Conservation (phyloP, 345 rosid species). For the Dimocarpus longan region DNA sequence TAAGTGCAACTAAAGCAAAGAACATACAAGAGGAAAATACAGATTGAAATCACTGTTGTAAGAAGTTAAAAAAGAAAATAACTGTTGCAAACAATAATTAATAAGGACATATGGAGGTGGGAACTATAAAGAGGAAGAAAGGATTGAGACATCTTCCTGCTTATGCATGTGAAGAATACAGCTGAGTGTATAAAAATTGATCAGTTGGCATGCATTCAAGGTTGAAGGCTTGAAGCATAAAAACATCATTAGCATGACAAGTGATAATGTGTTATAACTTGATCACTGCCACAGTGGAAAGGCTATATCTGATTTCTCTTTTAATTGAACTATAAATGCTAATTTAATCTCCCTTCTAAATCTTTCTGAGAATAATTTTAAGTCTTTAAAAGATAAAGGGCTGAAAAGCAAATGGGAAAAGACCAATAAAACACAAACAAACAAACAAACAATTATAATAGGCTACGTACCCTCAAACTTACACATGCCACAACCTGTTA, state of each 20-base stretch:
- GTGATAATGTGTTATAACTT: not conserved
- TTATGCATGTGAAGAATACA: too few species aligned
- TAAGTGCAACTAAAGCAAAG: too few species aligned
- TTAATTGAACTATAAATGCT: not conserved
- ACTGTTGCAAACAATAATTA: too few species aligned
- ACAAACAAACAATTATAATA: not conserved
- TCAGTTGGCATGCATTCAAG: conserved; percentile 15
- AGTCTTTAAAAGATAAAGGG: not conserved
- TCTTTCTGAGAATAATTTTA: not conserved
- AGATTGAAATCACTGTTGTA: too few species aligned
- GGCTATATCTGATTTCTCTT: not conserved
- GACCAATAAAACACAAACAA: not conserved
- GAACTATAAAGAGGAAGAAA: too few species aligned
- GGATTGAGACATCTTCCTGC: too few species aligned
- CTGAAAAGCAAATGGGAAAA: not conserved
- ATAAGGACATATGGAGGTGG: too few species aligned
- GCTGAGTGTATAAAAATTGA: conserved; percentile 1
- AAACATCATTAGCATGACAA: not conserved
- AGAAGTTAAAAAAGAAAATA: too few species aligned
- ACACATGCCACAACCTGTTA: conserved; percentile 16
- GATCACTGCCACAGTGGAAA: not conserved
- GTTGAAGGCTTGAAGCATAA: not conserved
- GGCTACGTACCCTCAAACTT: conserved; percentile 2
- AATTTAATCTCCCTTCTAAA: not conserved
- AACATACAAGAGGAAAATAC: too few species aligned